Evolutionary conservation across 75 land plant genomes (phyloP), one percentile per base, ranked within the genome.

Genomic region (Isoetes taiwanensis): DNA sequence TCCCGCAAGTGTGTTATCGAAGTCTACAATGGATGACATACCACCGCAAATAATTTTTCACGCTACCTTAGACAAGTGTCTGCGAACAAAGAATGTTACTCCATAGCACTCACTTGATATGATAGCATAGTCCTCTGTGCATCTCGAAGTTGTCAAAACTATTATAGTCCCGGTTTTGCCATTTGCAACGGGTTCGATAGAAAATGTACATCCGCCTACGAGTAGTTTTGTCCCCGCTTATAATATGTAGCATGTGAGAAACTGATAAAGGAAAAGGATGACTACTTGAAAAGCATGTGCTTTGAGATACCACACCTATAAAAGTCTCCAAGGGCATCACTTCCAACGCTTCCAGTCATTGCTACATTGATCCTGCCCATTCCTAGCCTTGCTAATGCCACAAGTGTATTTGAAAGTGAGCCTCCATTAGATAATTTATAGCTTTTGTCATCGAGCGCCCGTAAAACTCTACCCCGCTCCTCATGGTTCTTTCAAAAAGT

Each of bases 391-490:
- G 95, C 96, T 58, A 93, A 66, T 17, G 98, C 98, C 25, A 93
- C 98, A 17, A 93, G 67, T 30, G 80, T 87, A 59, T 93, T 93
- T 16, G 95, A 93, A 34, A 93, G 83, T 14, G 98, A 93, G 10
- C 98, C 98, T n/a, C 98, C 98, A 28, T 94, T 95, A 61, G 98
- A 84, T 48, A 95, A 89, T 81, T 93, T 93, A 61, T 81, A 93
- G 53, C 72, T 77, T 63, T 77, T 71, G 43, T 95, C 98, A 69
- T 87, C 89, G 76, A 93, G 76, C 14, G 86, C 95, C 28, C 70
- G 64, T 64, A 93, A 67, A 33, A 87, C 79, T 37, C 69, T 80
- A 16, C 98, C 98, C 32, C 98, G 75, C 57, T 93, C 95, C 57
- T 93, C 98, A 69, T 83, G 98, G 34, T 93, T 75, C 16, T 41